Percentiles rank a stretch among this genome's conserved stretches.
phyloP scores from a whole-genome alignment of 176 grass and related monocot genomes.

The Bolboschoenus planiculmis region DNA sequence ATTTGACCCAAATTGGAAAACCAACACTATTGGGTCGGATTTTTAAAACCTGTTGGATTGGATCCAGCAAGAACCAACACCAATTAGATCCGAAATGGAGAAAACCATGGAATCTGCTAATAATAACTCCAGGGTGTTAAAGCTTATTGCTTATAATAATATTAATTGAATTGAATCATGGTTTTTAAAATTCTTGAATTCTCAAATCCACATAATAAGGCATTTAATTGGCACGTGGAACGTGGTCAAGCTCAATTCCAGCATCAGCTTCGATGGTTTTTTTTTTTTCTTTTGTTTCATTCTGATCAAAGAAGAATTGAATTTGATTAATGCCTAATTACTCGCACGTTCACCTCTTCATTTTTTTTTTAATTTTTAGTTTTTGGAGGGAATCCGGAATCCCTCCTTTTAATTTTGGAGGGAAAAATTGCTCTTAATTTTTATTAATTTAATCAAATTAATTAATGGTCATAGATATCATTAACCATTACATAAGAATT shows the following conservation, averaged over 20 bases:
- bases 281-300: no score
- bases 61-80: not conserved
- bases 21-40: not conserved
- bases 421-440: not conserved
- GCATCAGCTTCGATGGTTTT: conserved; percentile 13
- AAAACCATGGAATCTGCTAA: not conserved
- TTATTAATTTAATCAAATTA: not conserved
- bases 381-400: conserved; percentile 13
- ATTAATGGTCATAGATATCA: not conserved
- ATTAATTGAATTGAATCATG: not conserved
- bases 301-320: not conserved
- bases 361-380: no score
- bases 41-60: not conserved
- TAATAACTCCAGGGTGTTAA: conserved; percentile 13
- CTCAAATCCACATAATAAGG: conserved; percentile 20
- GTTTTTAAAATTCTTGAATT: not conserved
- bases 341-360: conserved; percentile 12
- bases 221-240: conserved; percentile 26
- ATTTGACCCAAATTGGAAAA: no score
- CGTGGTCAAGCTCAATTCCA: conserved; percentile 10
- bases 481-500: not conserved
- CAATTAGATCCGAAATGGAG: not conserved
- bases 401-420: not conserved
- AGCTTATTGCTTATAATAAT: not conserved
- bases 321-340: conserved; percentile 13